These are phyloP conservation scores for Fraxinus velutina DNA, from an alignment of 305 asterid species.

Conservation along the genomic window DNA sequence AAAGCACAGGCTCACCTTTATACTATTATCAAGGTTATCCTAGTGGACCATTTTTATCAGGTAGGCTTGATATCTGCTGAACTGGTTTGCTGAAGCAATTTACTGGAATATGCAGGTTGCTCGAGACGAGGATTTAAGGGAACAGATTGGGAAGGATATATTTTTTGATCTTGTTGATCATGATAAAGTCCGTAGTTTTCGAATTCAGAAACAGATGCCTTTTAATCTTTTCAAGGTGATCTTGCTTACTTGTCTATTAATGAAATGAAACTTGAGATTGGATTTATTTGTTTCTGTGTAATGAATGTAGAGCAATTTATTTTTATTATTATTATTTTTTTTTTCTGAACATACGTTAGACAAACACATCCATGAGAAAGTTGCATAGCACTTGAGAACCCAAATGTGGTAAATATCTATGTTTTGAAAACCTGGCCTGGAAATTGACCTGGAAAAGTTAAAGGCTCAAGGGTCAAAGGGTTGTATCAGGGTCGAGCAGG, in stretches of 20 bases:
- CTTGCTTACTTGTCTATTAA: not conserved
- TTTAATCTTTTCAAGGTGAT: conserved; percentile 62
- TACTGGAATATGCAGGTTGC: conserved; percentile 57
- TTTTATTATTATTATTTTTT: not conserved
- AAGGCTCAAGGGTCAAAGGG: not conserved
- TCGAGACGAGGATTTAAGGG: conserved; percentile 81
- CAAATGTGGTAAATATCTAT: not conserved
- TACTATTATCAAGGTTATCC: conserved; percentile 79
- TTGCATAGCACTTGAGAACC: not conserved
- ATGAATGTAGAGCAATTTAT: not conserved
- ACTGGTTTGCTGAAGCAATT: conserved; percentile 21
- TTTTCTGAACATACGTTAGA: not conserved
- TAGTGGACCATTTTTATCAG: conserved; percentile 8
- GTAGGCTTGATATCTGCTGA: conserved; percentile 17
- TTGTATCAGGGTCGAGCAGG: not conserved
- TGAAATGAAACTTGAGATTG: not conserved
- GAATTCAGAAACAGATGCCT: conserved; percentile 78
- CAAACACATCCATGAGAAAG: not conserved
- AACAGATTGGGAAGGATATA: conserved; percentile 88
- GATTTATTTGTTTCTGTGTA: not conserved
- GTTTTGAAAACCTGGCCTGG: not conserved
- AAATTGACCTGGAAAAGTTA: not conserved
- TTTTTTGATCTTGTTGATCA: conserved; percentile 95
- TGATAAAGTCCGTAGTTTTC: conserved; percentile 84
- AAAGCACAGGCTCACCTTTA: conserved; percentile 92